Evolutionary conservation across 352 stramenopile genomes (phyloP).

Genomic region (Phytophthora brassicae): DNA sequence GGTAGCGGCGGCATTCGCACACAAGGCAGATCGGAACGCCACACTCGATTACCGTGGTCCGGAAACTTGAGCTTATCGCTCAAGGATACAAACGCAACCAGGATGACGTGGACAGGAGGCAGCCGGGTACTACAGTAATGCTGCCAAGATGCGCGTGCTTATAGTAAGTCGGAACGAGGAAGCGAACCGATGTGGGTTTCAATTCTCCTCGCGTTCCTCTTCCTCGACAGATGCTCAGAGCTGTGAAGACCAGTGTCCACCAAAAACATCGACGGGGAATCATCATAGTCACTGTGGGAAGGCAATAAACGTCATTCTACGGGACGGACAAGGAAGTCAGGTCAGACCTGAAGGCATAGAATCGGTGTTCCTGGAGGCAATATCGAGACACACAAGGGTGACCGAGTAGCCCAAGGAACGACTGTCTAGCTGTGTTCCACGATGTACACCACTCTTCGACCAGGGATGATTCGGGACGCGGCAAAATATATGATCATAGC

Average conservation of each 20-base stretch:
- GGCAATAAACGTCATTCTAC: conserved; percentile 1
- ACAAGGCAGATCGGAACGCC: conserved; percentile 24
- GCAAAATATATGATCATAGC: conserved; percentile 15
- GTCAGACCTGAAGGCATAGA: not conserved
- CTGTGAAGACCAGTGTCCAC: conserved; percentile 17
- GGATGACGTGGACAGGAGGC: conserved; percentile 31
- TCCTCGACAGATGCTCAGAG: conserved; percentile 25
- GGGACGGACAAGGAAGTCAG: not conserved
- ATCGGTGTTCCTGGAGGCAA: not conserved
- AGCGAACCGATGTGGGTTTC: not conserved
- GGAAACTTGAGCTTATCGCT: conserved; percentile 32
- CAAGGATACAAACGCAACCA: conserved; percentile 28
- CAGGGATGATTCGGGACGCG: conserved; percentile 21
- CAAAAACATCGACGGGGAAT: not conserved
- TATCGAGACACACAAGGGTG: conserved; percentile 14
- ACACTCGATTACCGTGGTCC: conserved; percentile 32
- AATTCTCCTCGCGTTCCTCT: conserved; percentile 7
- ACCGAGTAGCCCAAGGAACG: conserved; percentile 3
- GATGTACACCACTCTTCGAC: conserved; percentile 20
- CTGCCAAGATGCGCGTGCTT: conserved; percentile 29
- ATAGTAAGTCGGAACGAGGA: not conserved
- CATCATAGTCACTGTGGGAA: conserved; percentile 8
- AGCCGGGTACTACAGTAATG: conserved; percentile 40
- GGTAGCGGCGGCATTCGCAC: conserved; percentile 25
- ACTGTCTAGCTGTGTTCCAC: conserved; percentile 24